A percentile compares a stretch with the other conserved stretches of the same genome.
Conservation (phyloP, 1,284 basidiomycete genomes). For the Pisolithus thermaeus region DNA sequence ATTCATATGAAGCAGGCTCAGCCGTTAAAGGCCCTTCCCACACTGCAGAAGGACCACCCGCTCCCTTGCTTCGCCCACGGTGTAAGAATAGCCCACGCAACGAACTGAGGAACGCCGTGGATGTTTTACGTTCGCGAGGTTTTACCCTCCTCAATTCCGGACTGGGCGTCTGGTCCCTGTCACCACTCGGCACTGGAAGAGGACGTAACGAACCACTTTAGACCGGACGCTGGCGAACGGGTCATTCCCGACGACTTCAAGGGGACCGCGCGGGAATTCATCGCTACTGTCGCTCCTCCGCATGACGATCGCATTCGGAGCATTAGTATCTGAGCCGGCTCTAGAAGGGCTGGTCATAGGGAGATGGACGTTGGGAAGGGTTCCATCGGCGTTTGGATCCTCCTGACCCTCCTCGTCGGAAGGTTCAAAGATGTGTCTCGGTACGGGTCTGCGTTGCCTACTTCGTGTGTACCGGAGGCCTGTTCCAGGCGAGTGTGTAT, state of each 20-base stretch:
- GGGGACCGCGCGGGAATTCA: slow-evolving; percentile 24
- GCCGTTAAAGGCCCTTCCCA: slow-evolving; percentile 9
- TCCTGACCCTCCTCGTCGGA: slow-evolving; percentile 28
- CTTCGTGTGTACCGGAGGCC: slow-evolving; percentile 4
- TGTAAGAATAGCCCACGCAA: slow-evolving; percentile 19
- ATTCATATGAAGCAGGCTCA: neutral
- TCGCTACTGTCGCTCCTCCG: slow-evolving; percentile 24
- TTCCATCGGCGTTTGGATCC: slow-evolving; percentile 10
- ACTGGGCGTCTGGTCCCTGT: neutral
- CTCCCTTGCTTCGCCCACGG: slow-evolving; percentile 12
- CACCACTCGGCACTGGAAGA: neutral
- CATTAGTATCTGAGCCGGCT: neutral
- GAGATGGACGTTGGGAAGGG: neutral
- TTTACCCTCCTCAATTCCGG: neutral
- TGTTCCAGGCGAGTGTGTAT: slow-evolving; percentile 9
- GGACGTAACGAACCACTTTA: neutral
- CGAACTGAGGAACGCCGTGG: slow-evolving; percentile 24
- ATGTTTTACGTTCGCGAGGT: slow-evolving; percentile 17
- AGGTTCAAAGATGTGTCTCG: slow-evolving; percentile 43
- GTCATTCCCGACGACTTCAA: slow-evolving; percentile 56
- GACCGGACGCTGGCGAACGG: slow-evolving; percentile 32
- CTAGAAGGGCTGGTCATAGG: neutral
- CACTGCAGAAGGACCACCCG: slow-evolving; percentile 6
- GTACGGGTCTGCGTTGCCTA: slow-evolving; percentile 24
- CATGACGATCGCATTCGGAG: neutral